Base-by-base conservation (phyloP, 441 rosid genomes). In the Gossypium davidsonii region DNA sequence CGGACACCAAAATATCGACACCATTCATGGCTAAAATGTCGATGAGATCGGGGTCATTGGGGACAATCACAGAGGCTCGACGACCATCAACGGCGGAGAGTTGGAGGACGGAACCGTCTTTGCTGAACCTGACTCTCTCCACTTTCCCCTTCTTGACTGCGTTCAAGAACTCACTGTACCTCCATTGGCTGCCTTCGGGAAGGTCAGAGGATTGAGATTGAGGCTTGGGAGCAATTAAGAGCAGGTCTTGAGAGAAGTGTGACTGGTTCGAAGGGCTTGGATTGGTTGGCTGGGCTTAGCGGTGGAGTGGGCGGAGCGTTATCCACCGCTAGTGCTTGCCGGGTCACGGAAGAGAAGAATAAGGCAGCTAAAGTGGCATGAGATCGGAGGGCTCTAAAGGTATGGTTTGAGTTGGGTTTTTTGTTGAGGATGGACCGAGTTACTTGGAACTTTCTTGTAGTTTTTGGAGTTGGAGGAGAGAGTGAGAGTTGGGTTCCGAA, bases 1-100 rank as follows among this genome's bases (percentile, higher is more conserved):
- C 97, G 0, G 97, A 85, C 51, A 94, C 97, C 20, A 97, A 85
- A 6, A 90, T 90, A 72, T 94, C 98, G 20, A 94, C 97, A 1
- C 97, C 94, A 48, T 91, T 94, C 97, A 92, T 94, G 0, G 98
- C 97, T 18, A 94, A 66, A 26, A 92, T 92, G 56, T 94, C 98
- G 53, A 94, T 94, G 4, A 94, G 84, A 79, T 89, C 97, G 7
- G 98, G 98, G 78, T 94, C 98, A 61, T 91, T 92, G 9, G 93
- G 97, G 76, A 94, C 94, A 37, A 82, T 80, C 3, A 94, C 96
- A 39, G 85, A 2, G 63, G 97, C 99, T n/a, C 97, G 90, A 58
- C 99, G 94, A 76, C 92, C 93, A 44, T 94, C 96, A 1, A 84
- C 88, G 17, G 96, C 93, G 49, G 93, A 85, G 56, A 92, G 74